phyloP scores from a whole-genome alignment of 164 flowering plant genomes.

The Vitis cinerea region DNA sequence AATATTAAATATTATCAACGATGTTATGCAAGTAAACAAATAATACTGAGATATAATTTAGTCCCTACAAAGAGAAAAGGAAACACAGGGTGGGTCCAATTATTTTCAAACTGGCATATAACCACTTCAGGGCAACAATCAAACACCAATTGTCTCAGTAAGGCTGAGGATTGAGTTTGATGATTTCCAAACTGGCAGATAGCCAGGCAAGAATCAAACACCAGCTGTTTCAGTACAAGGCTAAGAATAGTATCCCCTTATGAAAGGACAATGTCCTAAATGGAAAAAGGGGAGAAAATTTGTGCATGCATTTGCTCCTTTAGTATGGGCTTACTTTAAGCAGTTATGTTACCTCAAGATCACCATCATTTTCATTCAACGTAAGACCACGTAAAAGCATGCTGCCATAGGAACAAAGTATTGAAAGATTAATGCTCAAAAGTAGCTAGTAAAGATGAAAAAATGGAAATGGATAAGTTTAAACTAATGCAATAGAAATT shows the following conservation, averaged over 20 bases:
- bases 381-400: conserved; percentile 85
- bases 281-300: too few species aligned
- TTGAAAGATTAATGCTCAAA: neutral
- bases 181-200: neutral
- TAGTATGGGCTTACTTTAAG: neutral
- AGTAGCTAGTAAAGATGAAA: neutral
- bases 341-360: conserved; percentile 73
- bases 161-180: too few species aligned
- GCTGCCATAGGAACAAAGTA: conserved; percentile 46
- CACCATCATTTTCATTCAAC: conserved; percentile 65
- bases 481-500: neutral
- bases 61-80: too few species aligned
- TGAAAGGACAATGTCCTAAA: too few species aligned
- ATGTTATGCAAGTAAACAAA: too few species aligned
- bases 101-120: too few species aligned
- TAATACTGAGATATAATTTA: too few species aligned
- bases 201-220: neutral
- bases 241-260: neutral
- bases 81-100: neutral
- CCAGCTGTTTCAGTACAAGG: neutral
- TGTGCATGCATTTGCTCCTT: too few species aligned
- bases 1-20: neutral
- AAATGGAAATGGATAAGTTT: neutral
- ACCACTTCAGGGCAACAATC: too few species aligned
- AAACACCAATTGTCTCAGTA: too few species aligned